Evolutionary conservation across 2,329 filamentous ascomycete species (phyloP).

Genomic region (Capronia epimyces): DNA sequence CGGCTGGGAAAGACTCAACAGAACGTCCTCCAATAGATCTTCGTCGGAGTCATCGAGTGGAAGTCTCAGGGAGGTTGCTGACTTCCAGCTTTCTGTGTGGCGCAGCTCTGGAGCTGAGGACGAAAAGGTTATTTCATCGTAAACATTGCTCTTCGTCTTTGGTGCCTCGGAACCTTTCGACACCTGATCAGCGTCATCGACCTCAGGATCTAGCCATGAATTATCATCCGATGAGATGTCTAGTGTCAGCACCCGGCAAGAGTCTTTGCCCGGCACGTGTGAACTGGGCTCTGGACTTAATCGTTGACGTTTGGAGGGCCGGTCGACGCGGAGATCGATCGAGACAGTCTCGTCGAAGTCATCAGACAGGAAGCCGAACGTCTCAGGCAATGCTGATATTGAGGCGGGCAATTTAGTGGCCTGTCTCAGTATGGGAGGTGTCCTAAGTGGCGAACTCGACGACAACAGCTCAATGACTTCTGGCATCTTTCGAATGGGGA

Average conservation of each 20-base stretch:
- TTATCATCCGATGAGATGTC: constrained; percentile 23
- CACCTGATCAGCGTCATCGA: not conserved
- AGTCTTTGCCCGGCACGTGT: not conserved
- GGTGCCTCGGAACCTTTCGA: not conserved
- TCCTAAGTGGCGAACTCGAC: constrained; percentile 10
- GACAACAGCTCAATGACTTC: constrained; percentile 22
- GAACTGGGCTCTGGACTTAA: constrained; percentile 21
- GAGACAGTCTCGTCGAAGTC: constrained; percentile 26
- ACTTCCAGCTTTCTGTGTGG: not conserved
- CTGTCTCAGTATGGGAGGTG: not conserved
- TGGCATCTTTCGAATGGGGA: constrained; percentile 2
- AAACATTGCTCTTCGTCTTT: not conserved
- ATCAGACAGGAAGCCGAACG: constrained; percentile 31
- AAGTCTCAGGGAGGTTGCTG: not conserved
- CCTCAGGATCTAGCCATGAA: not conserved
- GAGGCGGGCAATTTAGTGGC: not conserved
- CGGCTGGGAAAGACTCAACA: constrained; percentile 20
- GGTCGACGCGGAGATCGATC: constrained; percentile 16
- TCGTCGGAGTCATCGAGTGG: constrained; percentile 37
- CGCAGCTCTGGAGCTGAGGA: constrained; percentile 36
- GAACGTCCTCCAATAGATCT: constrained; percentile 29
- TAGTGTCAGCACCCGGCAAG: constrained; percentile 1
- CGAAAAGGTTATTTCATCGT: constrained; percentile 42
- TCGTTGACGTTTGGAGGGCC: constrained; percentile 33
- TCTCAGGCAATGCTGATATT: not conserved